phyloP scores from a whole-genome alignment of 2,329 filamentous ascomycete species.

The Nigrospora sphaerica region DNA sequence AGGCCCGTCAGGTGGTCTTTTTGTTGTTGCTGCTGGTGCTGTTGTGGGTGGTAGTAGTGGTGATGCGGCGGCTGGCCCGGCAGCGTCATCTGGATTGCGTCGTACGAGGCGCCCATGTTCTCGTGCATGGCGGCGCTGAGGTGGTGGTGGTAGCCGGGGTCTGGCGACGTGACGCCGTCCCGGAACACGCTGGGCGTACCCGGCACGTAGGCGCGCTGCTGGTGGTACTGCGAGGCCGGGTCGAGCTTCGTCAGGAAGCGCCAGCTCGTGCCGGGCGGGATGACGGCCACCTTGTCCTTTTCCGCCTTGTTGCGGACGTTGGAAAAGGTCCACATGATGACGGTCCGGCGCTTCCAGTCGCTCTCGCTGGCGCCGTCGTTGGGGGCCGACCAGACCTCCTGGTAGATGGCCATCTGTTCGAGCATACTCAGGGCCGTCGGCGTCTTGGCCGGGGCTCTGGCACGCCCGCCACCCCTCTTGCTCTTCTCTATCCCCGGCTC shows the following conservation, averaged over 20 bases:
- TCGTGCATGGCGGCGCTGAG: slow-evolving; percentile 50
- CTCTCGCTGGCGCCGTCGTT: slow-evolving; percentile 24
- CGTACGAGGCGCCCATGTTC: slow-evolving; percentile 44
- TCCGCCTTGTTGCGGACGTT: slow-evolving; percentile 38
- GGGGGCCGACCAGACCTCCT: slow-evolving; percentile 54
- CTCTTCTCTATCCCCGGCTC: slow-evolving; percentile 8
- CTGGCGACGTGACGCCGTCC: slow-evolving; percentile 47
- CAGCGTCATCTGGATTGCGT: slow-evolving; percentile 19
- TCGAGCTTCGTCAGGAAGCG: slow-evolving; percentile 55
- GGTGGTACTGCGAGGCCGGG: slow-evolving; percentile 51
- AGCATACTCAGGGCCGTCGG: slow-evolving; percentile 43
- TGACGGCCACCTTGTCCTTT: slow-evolving; percentile 31
- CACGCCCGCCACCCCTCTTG: slow-evolving; percentile 26
- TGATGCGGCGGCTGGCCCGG: slow-evolving; percentile 9
- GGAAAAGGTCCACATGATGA: slow-evolving; percentile 58
- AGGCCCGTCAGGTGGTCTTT: slow-evolving; percentile 11
- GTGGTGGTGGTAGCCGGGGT: slow-evolving; percentile 42
- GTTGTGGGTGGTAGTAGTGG: slow-evolving; percentile 10
- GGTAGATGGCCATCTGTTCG: slow-evolving; percentile 58
- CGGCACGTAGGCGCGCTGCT: slow-evolving; percentile 35
- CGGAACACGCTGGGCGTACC: slow-evolving; percentile 26
- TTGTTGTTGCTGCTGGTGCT: slow-evolving; percentile 7
- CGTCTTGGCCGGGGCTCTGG: slow-evolving; percentile 1
- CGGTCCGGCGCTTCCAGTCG: slow-evolving; percentile 48
- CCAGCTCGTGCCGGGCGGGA: slow-evolving; percentile 50